Conservation (phyloP, 2,329 filamentous ascomycete species). For the Exophiala dermatitidis region DNA sequence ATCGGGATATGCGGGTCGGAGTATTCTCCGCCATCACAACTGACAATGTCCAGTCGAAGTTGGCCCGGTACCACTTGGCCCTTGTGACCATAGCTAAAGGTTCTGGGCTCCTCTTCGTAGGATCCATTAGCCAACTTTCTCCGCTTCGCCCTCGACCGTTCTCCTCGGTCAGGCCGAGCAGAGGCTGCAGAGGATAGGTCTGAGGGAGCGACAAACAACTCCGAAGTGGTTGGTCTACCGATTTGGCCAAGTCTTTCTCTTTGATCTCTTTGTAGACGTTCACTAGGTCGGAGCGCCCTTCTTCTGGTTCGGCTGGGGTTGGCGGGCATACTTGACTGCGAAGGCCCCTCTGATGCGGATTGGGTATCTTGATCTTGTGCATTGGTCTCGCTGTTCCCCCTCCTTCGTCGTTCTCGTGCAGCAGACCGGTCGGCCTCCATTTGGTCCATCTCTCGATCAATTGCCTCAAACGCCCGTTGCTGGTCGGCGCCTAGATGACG, state of each 20-base stretch:
- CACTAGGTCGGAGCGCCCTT: conserved; percentile 28
- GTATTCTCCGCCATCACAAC: conserved; percentile 73
- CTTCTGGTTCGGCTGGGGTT: conserved; percentile 23
- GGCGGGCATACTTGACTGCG: conserved; percentile 12
- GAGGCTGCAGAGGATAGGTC: conserved; percentile 6
- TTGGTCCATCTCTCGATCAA: conserved; percentile 36
- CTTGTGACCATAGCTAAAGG: conserved; percentile 74
- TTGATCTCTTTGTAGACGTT: conserved; percentile 24
- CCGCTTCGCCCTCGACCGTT: conserved; percentile 54
- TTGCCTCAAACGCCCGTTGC: conserved; percentile 34
- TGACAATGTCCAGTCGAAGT: conserved; percentile 78
- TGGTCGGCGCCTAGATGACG: conserved; percentile 31
- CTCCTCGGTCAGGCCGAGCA: conserved; percentile 22
- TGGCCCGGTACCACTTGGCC: conserved; percentile 79
- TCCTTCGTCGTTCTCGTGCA: conserved; percentile 18
- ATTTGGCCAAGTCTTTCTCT: conserved; percentile 19
- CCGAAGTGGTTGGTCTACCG: conserved; percentile 16
- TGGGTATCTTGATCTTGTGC: conserved; percentile 11
- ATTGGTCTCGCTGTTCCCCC: conserved; percentile 14
- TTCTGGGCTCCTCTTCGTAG: conserved; percentile 40
- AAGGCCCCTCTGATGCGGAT: conserved; percentile 4
- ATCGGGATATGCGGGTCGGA: conserved; percentile 51
- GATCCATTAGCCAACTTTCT: conserved; percentile 63
- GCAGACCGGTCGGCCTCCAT: conserved; percentile 26
- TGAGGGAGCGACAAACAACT: conserved; percentile 6